These are phyloP conservation scores for Nicotiana noctiflora DNA, from an alignment of 257 asterid species.

Conservation along the genomic window DNA sequence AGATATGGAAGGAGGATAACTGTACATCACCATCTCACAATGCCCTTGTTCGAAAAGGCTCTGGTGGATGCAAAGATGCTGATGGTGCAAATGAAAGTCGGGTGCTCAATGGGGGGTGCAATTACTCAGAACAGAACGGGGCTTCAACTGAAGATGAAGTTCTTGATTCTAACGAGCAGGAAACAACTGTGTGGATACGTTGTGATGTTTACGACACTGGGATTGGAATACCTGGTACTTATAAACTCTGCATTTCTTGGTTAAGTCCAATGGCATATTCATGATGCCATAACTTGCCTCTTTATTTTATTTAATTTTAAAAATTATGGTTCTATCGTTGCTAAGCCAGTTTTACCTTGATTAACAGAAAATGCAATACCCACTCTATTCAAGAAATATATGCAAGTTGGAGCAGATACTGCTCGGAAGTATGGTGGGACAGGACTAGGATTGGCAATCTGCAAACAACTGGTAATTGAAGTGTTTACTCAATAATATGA, in stretches of 20 bases:
- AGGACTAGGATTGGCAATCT: constrained; percentile 87
- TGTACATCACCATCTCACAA: constrained; percentile 21
- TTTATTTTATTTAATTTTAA: neutral
- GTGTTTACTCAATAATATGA: neutral
- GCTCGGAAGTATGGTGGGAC: constrained; percentile 96
- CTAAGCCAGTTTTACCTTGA: neutral
- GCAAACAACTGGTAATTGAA: constrained; percentile 70
- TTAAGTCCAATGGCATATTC: neutral
- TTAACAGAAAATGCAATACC: constrained; percentile 65
- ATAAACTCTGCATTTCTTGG: neutral
- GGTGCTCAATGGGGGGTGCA: constrained; percentile 15
- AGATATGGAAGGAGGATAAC: constrained; percentile 22
- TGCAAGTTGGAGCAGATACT: constrained; percentile 92
- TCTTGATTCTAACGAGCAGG: constrained; percentile 22
- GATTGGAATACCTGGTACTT: constrained; percentile 86
- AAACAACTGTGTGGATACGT: constrained; percentile 65
- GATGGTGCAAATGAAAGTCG: constrained; percentile 14
- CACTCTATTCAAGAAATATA: constrained; percentile 80
- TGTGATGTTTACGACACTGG: constrained; percentile 89
- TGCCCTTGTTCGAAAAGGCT: neutral
- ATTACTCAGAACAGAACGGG: constrained; percentile 14
- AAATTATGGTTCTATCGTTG: neutral
- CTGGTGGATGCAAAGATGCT: neutral
- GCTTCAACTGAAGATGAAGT: constrained; percentile 30
- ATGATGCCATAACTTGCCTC: neutral